phyloP scores from a whole-genome alignment of 73 alveolate species.

The Breviolum minutum region DNA sequence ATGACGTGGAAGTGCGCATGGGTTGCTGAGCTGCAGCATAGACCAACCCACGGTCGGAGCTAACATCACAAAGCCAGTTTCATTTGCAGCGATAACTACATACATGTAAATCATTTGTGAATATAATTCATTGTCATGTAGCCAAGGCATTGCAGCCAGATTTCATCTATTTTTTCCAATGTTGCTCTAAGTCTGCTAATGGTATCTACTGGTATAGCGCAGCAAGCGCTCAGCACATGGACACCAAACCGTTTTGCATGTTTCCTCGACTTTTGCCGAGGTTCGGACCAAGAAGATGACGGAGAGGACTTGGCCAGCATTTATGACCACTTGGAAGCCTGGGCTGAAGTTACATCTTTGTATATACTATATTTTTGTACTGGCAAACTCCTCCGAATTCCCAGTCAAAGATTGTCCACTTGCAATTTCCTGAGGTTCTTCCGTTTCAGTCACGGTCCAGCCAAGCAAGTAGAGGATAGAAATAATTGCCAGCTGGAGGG shows the following conservation, averaged over 20 bases:
- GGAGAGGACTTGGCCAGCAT: constrained; percentile 57
- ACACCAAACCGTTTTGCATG: not conserved
- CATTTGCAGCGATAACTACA: not conserved
- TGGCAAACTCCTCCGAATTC: not conserved
- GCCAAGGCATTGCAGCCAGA: no score
- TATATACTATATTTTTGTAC: not conserved
- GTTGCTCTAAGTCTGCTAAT: not conserved
- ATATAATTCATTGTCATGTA: no score
- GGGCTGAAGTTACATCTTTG: not conserved
- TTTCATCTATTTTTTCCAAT: no score
- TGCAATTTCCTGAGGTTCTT: no score
- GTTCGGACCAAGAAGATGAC: constrained; percentile 26
- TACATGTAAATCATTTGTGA: not conserved
- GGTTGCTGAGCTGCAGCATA: not conserved
- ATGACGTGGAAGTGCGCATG: constrained; percentile 8
- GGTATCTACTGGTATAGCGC: not conserved
- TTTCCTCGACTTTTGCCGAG: not conserved
- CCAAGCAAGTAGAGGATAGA: not conserved
- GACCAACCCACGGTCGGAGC: no score
- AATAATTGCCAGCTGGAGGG: not conserved
- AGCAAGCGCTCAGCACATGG: not conserved
- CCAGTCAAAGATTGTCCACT: no score
- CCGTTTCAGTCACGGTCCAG: no score
- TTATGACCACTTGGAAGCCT: constrained; percentile 62
- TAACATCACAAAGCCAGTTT: no score